Evolutionary conservation across 805 yeast genomes (phyloP), one percentile per base, ranked within the genome.

Genomic region (Suhomyces kilbournensis): DNA sequence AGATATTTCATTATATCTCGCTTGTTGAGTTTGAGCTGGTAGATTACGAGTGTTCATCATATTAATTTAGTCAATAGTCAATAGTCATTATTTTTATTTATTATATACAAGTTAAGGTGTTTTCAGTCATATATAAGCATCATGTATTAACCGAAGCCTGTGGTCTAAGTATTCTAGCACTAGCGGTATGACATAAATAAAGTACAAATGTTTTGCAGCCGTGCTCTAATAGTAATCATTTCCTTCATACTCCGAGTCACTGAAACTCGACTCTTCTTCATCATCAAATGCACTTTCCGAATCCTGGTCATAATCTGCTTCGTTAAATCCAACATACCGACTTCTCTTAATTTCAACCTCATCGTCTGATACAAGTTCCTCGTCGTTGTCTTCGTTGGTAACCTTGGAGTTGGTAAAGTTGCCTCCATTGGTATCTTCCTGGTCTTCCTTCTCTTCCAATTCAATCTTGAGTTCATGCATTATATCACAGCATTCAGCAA

Each of bases 401-500:
- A 53, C 52, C 49, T 47, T 53, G n/a, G 59, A 53, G 46, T 53
- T 53, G 15, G 59, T 53, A 28, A 56, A 56, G 35, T 53, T 56
- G 15, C 55, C 56, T 19, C 60, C 55, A 39, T 48, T 46, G 30
- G 47, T 56, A 22, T 60, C 65, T 32, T 59, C 64, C 32, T 66
- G 72, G 38, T 66, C 69, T 54, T 80, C 83, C 55, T 75, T 76
- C 55, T 86, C 92, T 60, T 88, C 91, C 49, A 88, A 80, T 64
- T 91, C 96, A 34, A 89, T 85, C 65, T 90, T 88, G 67, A 94
- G 76, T 72, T 94, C 99, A 65, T 93, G 94, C 46, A 89, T 78
- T 53, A 93, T 86, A 68, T 94, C 99, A 67, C 90, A 94, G 68
- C 98, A 93, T 66, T 92, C 97, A 3, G 96, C 94, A 48, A 93